phyloP scores from a whole-genome alignment of 805 yeast genomes.

The Danielozyma ontarioensis region DNA sequence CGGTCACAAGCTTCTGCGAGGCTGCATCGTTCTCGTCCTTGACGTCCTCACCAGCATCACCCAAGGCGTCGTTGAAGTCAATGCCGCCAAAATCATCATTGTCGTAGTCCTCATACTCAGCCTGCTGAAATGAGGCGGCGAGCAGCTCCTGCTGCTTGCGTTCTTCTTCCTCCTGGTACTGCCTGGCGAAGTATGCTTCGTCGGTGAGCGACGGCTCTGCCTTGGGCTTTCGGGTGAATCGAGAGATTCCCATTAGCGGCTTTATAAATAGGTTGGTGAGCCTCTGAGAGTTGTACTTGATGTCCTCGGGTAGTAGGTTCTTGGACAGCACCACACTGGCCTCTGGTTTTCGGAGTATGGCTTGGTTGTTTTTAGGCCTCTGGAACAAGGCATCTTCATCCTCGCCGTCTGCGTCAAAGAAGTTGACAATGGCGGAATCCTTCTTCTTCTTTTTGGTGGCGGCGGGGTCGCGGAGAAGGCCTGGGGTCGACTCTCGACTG shows the following conservation, averaged over 20 bases:
- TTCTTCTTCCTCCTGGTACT: slow-evolving; percentile 42
- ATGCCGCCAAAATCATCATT: slow-evolving; percentile 33
- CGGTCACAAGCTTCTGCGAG: slow-evolving; percentile 9
- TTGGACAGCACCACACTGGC: slow-evolving; percentile 31
- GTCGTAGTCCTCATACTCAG: slow-evolving; percentile 36
- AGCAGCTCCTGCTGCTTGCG: slow-evolving; percentile 29
- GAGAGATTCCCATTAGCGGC: slow-evolving; percentile 39
- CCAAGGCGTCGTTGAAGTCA: slow-evolving; percentile 42
- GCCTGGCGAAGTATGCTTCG: slow-evolving; percentile 69
- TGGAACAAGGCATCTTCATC: slow-evolving; percentile 32
- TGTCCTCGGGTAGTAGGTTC: slow-evolving; percentile 66
- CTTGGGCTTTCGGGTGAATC: slow-evolving; percentile 1
- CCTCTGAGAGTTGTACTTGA: slow-evolving; percentile 62
- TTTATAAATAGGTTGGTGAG: slow-evolving; percentile 65
- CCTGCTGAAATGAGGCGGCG: slow-evolving; percentile 35
- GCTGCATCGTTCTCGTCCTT: slow-evolving; percentile 7
- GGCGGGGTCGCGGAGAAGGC: slow-evolving; percentile 1
- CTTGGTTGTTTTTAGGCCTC: slow-evolving; percentile 18
- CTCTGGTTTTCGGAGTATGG: slow-evolving; percentile 10
- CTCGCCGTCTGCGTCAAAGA: slow-evolving; percentile 27
- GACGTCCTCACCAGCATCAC: slow-evolving; percentile 11
- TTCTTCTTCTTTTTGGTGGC: slow-evolving; percentile 15
- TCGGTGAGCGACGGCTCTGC: slow-evolving; percentile 43
- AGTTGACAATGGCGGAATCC: slow-evolving; percentile 22
- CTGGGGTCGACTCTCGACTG: too few relatives aligned